These are phyloP conservation scores for Pichia gijzeniarum DNA, from an alignment of 805 yeast genomes.

Conservation along the genomic window DNA sequence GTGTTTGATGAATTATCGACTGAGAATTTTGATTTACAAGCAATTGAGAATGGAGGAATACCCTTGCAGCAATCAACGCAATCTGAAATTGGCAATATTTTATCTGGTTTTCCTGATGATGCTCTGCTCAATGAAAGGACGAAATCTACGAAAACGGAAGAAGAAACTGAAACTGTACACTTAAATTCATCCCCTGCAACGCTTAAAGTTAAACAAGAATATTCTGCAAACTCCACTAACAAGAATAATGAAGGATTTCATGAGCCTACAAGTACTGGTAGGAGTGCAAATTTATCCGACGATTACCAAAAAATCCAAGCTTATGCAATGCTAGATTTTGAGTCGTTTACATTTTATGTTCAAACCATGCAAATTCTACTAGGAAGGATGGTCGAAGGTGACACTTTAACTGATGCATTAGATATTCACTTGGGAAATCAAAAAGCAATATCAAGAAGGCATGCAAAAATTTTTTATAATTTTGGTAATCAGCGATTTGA, in stretches of 20 bases:
- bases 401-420: constrained; percentile 48
- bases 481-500: constrained; percentile 95
- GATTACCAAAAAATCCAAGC: constrained; percentile 39
- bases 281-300: background rate
- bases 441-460: constrained; percentile 88
- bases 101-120: constrained; percentile 4
- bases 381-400: constrained; percentile 82
- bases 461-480: constrained; percentile 93
- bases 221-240: constrained; percentile 1
- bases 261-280: background rate
- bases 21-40: background rate
- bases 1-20: background rate
- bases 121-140: background rate
- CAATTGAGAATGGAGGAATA: background rate
- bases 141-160: constrained; percentile 2
- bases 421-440: constrained; percentile 91
- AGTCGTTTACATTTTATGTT: constrained; percentile 87
- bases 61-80: constrained; percentile 2
- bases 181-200: constrained; percentile 2
- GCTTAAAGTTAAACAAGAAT: background rate
- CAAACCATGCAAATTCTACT: constrained; percentile 91
- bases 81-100: constrained; percentile 7
- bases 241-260: background rate
- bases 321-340: constrained; percentile 81
- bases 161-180: constrained; percentile 11